phyloP scores from a whole-genome alignment of 352 stramenopile species.

The Peronospora tabacina region DNA sequence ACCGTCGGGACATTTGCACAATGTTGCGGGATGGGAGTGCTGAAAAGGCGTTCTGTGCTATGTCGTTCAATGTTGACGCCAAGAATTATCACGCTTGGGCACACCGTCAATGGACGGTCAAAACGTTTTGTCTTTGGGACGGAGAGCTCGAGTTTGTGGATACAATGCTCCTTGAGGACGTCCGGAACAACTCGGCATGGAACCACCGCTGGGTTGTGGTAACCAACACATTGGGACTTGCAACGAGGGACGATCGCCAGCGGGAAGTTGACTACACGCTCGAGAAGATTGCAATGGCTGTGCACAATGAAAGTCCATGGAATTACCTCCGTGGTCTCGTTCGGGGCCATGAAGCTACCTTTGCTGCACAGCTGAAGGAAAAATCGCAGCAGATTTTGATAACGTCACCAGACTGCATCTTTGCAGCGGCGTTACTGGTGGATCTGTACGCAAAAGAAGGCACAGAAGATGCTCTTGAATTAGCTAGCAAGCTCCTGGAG shows the following conservation, averaged over 20 bases:
- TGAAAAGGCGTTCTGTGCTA: slow-evolving; percentile 90
- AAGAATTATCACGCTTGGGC: slow-evolving; percentile 99
- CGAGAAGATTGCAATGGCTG: slow-evolving; percentile 49
- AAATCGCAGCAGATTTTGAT: slow-evolving; percentile 39
- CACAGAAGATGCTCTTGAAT: slow-evolving; percentile 32
- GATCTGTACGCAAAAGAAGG: slow-evolving; percentile 57
- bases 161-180: slow-evolving; percentile 84
- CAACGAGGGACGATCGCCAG: slow-evolving; percentile 28
- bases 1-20: slow-evolving; percentile 91
- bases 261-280: slow-evolving; percentile 74
- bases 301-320: slow-evolving; percentile 89
- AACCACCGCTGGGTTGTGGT: slow-evolving; percentile 86
- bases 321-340: slow-evolving; percentile 84
- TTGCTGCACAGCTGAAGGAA: slow-evolving; percentile 32
- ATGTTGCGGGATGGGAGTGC: slow-evolving; percentile 62
- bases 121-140: slow-evolving; percentile 85
- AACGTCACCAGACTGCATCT: slow-evolving; percentile 49
- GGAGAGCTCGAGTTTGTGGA: slow-evolving; percentile 90
- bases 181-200: slow-evolving; percentile 95
- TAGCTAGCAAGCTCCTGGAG: slow-evolving; percentile 48
- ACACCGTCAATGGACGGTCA: slow-evolving; percentile 93
- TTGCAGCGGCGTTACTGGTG: slow-evolving; percentile 60
- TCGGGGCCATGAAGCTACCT: slow-evolving; percentile 39
- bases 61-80: slow-evolving; percentile 90
- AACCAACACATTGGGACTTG: slow-evolving; percentile 41